Conservation (phyloP, 495 filamentous ascomycete genomes). For the Podospora pseudopauciseta region DNA sequence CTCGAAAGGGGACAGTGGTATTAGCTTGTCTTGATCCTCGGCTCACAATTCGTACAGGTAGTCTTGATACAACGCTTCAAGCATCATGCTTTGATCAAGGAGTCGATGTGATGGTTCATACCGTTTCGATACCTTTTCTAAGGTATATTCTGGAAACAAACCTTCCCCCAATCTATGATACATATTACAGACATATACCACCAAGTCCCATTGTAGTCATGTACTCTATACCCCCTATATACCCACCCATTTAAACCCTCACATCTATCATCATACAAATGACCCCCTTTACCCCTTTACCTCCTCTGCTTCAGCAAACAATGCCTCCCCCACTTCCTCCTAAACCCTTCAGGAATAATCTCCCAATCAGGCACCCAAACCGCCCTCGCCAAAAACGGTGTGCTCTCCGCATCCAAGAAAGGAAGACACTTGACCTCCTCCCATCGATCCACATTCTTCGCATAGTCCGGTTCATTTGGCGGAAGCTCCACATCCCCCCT, state of each 20-base stretch:
- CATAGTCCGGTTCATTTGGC: conserved; percentile 70
- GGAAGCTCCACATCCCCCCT: conserved; percentile 29
- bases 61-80: too few relatives aligned
- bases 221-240: not conserved
- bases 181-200: not conserved
- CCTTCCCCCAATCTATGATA: not conserved
- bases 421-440: conserved; percentile 64
- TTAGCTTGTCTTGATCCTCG: too few relatives aligned
- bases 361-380: conserved; percentile 78
- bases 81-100: too few relatives aligned
- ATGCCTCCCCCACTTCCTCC: conserved; percentile 75
- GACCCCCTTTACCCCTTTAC: conserved; percentile 23
- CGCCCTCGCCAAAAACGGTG: conserved; percentile 68
- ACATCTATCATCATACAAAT: not conserved
- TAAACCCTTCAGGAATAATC: conserved; percentile 63
- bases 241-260: not conserved
- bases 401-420: conserved; percentile 78
- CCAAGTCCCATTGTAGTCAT: not conserved
- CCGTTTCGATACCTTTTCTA: not conserved
- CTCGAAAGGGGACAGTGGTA: too few relatives aligned
- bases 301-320: conserved; percentile 65
- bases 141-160: not conserved
- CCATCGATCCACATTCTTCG: conserved; percentile 67
- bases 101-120: too few relatives aligned
- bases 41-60: too few relatives aligned